Conservation (phyloP, 169 alveolate species). For the Babesia gibsoni region DNA sequence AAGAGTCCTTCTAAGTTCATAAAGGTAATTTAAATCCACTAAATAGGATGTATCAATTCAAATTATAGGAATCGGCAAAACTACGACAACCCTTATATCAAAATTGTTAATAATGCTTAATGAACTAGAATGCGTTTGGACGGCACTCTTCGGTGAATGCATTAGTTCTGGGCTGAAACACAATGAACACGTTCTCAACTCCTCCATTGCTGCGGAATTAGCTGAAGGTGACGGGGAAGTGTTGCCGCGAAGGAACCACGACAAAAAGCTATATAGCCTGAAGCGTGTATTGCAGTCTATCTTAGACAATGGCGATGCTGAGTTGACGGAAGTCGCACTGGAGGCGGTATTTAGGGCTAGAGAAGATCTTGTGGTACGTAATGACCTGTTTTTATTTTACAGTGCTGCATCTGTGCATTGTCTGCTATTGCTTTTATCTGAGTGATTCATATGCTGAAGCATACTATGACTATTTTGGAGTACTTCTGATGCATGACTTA, state of each 20-base stretch:
- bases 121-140: constrained; percentile 60
- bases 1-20: no score
- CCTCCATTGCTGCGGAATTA: constrained; percentile 38
- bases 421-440: no score
- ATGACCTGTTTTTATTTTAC: neutral
- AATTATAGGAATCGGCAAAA: no score
- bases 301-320: constrained; percentile 45
- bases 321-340: constrained; percentile 30
- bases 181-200: constrained; percentile 46
- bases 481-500: no score
- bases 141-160: constrained; percentile 57
- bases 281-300: constrained; percentile 37
- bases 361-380: constrained; percentile 49
- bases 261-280: constrained; percentile 33
- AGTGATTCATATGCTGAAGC: no score
- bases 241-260: neutral
- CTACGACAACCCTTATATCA: no score
- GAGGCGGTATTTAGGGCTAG: constrained; percentile 43
- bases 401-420: no score
- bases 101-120: constrained; percentile 18
- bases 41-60: no score
- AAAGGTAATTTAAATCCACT: no score
- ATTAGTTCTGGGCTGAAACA: constrained; percentile 34
- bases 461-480: no score
- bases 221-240: neutral